These are phyloP conservation scores for Pascua sp. DNA, from an alignment of 1,284 basidiomycete genomes.

Conservation along the genomic window DNA sequence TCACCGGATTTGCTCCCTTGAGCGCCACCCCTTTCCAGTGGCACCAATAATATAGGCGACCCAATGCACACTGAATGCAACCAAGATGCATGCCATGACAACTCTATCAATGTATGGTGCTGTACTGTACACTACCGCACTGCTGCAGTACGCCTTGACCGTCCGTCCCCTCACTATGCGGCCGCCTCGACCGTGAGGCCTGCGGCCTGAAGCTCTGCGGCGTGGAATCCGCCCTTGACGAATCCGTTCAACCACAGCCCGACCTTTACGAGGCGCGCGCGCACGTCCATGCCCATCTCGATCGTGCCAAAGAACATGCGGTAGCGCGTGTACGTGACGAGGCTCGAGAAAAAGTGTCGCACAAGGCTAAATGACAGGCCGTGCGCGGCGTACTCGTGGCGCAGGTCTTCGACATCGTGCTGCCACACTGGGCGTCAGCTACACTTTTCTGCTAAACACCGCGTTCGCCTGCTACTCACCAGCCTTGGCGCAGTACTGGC, in stretches of 20 bases:
- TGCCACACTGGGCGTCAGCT: slow-evolving; percentile 66
- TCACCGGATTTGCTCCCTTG: too few species aligned
- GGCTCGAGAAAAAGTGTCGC: slow-evolving; percentile 12
- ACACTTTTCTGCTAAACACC: neutral
- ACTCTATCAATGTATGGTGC: neutral
- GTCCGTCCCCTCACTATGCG: neutral
- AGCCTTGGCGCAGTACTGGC: slow-evolving; percentile 72
- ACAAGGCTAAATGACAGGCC: slow-evolving; percentile 28
- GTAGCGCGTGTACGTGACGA: slow-evolving; percentile 33
- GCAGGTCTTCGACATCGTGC: slow-evolving; percentile 56
- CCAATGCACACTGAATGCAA: neutral
- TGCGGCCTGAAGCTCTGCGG: slow-evolving; percentile 36
- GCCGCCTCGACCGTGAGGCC: slow-evolving; percentile 24
- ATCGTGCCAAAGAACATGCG: slow-evolving; percentile 32
- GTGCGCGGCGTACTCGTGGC: slow-evolving; percentile 4
- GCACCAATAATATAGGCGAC: too few species aligned
- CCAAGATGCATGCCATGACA: neutral
- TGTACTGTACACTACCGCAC: too few species aligned
- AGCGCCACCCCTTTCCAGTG: too few species aligned
- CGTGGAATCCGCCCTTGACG: slow-evolving; percentile 32
- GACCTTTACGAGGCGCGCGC: slow-evolving; percentile 61
- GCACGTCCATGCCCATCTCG: slow-evolving; percentile 60
- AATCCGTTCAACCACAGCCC: slow-evolving; percentile 60
- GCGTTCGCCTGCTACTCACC: slow-evolving; percentile 17
- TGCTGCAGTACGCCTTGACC: neutral